phyloP scores from a whole-genome alignment of 2,329 filamentous ascomycete genomes.

The Clarireedia sp. region DNA sequence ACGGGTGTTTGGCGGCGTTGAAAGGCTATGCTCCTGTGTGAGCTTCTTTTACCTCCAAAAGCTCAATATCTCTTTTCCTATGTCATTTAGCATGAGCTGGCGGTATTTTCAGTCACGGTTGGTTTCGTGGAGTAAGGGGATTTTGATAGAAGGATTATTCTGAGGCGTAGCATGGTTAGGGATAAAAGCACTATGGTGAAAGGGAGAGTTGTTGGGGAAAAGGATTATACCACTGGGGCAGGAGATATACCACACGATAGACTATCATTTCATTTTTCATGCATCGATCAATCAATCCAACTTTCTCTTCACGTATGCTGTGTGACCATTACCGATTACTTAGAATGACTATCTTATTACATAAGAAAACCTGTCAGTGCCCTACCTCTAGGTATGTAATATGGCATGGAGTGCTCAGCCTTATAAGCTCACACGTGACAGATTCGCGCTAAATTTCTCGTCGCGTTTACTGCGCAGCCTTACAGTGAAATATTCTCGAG shows the following conservation, averaged over 20 bases:
- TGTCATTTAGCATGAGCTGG: not conserved
- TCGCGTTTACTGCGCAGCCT: slow-evolving; percentile 10
- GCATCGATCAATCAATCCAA: too few relatives aligned
- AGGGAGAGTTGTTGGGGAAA: not conserved
- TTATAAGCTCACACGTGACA: not conserved
- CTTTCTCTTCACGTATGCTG: too few relatives aligned
- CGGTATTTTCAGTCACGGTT: not conserved
- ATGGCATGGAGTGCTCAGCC: slow-evolving; percentile 3
- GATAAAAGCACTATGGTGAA: not conserved
- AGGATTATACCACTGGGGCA: too few relatives aligned
- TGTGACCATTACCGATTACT: too few relatives aligned
- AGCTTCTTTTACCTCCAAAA: too few relatives aligned
- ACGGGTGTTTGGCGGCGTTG: not conserved
- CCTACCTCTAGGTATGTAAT: too few relatives aligned
- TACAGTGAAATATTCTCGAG: slow-evolving; percentile 7
- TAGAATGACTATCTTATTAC: too few relatives aligned
- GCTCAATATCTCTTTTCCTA: too few relatives aligned
- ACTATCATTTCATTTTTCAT: too few relatives aligned
- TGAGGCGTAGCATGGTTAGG: not conserved
- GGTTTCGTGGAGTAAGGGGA: not conserved
- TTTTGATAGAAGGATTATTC: too few relatives aligned
- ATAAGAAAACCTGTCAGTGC: too few relatives aligned
- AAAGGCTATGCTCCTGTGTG: not conserved
- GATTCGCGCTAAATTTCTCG: not conserved
- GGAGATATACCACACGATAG: too few relatives aligned